These are phyloP conservation scores for Fistulifera solaris DNA, from an alignment of 108 stramenopile species.

Conservation along the genomic window DNA sequence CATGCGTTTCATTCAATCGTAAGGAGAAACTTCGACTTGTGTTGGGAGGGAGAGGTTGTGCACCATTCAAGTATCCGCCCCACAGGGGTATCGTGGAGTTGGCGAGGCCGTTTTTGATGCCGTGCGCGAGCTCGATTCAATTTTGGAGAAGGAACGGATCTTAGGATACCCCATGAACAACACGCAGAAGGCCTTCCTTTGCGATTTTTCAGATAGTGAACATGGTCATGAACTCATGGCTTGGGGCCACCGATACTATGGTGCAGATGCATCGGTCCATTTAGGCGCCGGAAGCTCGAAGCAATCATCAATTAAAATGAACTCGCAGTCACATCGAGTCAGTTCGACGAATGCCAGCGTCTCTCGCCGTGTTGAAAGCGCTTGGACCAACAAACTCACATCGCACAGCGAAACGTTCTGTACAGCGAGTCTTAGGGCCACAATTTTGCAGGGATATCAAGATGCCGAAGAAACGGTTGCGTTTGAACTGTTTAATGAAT, in stretches of 20 bases:
- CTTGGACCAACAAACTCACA: conserved; percentile 9
- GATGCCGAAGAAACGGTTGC: conserved; percentile 2
- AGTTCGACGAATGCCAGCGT: conserved; percentile 3
- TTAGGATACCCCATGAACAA: conserved; percentile 8
- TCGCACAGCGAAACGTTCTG: too few species aligned
- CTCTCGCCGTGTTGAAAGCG: conserved; percentile 18
- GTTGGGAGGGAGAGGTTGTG: conserved; percentile 59
- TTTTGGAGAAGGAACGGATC: conserved; percentile 49
- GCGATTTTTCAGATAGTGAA: conserved; percentile 84
- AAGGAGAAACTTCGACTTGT: conserved; percentile 64
- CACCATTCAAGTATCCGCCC: conserved; percentile 54
- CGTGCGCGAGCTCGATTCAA: conserved; percentile 42
- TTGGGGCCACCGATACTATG: conserved; percentile 84
- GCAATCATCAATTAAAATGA: conserved; percentile 2
- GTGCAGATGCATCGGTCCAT: conserved; percentile 82
- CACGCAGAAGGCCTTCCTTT: conserved; percentile 41
- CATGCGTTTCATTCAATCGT: conserved; percentile 84
- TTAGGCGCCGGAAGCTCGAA: conserved; percentile 54
- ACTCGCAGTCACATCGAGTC: background rate
- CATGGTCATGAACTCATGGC: conserved; percentile 86
- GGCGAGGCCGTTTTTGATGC: conserved; percentile 64
- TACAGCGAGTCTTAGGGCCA: too few species aligned
- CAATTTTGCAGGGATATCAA: conserved; percentile 15
- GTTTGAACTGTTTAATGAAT: conserved; percentile 18
- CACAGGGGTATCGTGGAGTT: conserved; percentile 71